These are phyloP conservation scores for Xylaria sp. DNA, from an alignment of 2,329 filamentous ascomycete genomes.

Conservation along the genomic window DNA sequence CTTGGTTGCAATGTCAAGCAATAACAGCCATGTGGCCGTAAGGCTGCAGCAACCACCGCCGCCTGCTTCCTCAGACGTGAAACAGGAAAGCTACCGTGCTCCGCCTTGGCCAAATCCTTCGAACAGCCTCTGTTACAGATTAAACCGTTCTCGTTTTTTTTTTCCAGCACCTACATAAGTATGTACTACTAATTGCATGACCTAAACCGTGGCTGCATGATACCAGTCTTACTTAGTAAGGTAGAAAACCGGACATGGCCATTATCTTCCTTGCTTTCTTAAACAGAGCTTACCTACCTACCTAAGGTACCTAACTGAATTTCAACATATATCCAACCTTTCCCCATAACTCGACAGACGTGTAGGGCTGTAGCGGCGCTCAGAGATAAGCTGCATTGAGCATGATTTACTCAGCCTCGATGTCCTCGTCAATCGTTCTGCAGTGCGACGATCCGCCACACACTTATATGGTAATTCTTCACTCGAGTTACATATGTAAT, in stretches of 20 bases:
- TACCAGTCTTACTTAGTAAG: background rate
- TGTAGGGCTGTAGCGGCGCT: conserved; percentile 8
- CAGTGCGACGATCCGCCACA: conserved; percentile 17
- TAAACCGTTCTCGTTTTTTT: background rate
- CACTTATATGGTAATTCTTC: background rate
- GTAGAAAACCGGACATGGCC: background rate
- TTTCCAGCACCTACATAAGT: background rate
- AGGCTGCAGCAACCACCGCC: conserved; percentile 22
- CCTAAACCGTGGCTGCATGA: background rate
- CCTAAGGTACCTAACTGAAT: background rate
- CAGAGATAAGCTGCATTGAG: conserved; percentile 14
- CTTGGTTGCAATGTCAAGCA: background rate
- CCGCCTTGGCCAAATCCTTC: conserved; percentile 4
- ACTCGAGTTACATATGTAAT: background rate
- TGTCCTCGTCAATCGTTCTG: conserved; percentile 14
- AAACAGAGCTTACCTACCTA: no score
- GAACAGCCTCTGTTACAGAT: background rate
- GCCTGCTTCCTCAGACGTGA: conserved; percentile 10
- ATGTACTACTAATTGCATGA: background rate
- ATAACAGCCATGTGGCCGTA: background rate
- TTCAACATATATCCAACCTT: background rate
- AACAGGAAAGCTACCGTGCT: conserved; percentile 23
- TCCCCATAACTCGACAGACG: background rate
- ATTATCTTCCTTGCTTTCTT: conserved; percentile 7
- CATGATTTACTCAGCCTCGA: conserved; percentile 21